Evolutionary conservation across 257 asterid species (phyloP).

Genomic region (Jacaranda copaia): DNA sequence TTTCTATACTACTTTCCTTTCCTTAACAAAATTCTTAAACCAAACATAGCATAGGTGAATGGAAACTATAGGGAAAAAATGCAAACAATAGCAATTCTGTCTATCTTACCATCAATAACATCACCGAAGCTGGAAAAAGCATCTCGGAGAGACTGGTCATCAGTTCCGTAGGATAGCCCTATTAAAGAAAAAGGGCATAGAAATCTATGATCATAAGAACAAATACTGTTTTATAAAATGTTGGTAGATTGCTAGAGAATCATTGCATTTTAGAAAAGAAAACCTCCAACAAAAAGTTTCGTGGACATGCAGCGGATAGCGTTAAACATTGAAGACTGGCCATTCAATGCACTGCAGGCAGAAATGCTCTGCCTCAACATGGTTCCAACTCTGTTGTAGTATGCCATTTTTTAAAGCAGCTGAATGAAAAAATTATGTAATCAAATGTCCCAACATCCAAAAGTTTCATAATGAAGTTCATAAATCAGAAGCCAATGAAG

Average conservation of each 20-base stretch:
- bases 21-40: too few relatives aligned
- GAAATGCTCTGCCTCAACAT: constrained; percentile 62
- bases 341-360: constrained; percentile 37
- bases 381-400: constrained; percentile 65
- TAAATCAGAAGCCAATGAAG: not conserved
- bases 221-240: not conserved
- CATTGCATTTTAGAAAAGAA: not conserved
- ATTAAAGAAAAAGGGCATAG: not conserved
- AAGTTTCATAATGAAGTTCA: not conserved
- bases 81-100: not conserved
- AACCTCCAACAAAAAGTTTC: constrained; percentile 80
- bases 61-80: not conserved
- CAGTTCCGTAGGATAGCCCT: constrained; percentile 85
- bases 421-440: constrained; percentile 27
- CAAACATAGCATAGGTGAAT: too few relatives aligned
- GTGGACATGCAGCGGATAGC: constrained; percentile 81
- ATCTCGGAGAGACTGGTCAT: constrained; percentile 61
- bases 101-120: constrained; percentile 49
- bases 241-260: not conserved
- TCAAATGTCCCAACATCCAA: not conserved
- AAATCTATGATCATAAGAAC: not conserved
- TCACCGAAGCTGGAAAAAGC: constrained; percentile 84
- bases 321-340: constrained; percentile 61
- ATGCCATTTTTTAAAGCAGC: constrained; percentile 64
- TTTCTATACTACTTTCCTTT: too few relatives aligned